Percentiles rank a stretch among this genome's conserved stretches.
Evolutionary conservation across 768 basidiomycete genomes (phyloP).

Genomic region (Amanita rimosa): DNA sequence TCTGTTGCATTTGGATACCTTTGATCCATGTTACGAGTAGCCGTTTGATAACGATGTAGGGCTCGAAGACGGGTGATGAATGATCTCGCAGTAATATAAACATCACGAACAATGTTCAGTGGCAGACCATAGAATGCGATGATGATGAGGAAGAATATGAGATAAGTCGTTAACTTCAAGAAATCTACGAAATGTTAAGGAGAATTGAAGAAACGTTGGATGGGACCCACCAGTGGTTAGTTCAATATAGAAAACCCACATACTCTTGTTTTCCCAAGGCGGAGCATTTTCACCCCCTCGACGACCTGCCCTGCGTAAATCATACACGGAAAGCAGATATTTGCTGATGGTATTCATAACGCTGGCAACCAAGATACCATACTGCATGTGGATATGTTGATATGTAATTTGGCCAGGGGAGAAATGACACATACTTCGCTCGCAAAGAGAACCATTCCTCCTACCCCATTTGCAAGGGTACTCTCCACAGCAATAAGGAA

Average conservation of each 20-base stretch:
- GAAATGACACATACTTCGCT: conserved; percentile 56
- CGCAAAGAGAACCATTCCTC: conserved; percentile 90
- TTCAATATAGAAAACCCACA: conserved; percentile 94
- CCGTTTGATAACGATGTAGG: conserved; percentile 84
- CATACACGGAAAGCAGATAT: conserved; percentile 73
- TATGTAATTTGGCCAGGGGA: conserved; percentile 5
- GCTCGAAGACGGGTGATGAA: conserved; percentile 84
- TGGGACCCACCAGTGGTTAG: conserved; percentile 66
- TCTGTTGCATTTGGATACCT: conserved; percentile 88
- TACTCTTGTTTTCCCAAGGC: conserved; percentile 96
- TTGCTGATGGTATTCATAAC: conserved; percentile 70
- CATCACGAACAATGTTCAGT: conserved; percentile 93
- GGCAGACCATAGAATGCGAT: conserved; percentile 92
- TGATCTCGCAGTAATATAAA: conserved; percentile 90
- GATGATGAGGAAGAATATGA: conserved; percentile 89
- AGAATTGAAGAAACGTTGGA: not conserved
- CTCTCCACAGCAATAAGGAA: conserved; percentile 74
- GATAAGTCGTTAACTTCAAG: conserved; percentile 84
- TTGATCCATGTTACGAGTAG: conserved; percentile 94
- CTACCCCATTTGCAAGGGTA: conserved; percentile 67
- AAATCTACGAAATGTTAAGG: conserved; percentile 53
- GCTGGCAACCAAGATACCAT: conserved; percentile 79
- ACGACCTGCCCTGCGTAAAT: conserved; percentile 66
- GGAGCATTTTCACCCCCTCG: conserved; percentile 79
- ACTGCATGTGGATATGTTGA: conserved; percentile 32